phyloP scores from a whole-genome alignment of 1,139 yeast species.

The Pichia sp. region DNA sequence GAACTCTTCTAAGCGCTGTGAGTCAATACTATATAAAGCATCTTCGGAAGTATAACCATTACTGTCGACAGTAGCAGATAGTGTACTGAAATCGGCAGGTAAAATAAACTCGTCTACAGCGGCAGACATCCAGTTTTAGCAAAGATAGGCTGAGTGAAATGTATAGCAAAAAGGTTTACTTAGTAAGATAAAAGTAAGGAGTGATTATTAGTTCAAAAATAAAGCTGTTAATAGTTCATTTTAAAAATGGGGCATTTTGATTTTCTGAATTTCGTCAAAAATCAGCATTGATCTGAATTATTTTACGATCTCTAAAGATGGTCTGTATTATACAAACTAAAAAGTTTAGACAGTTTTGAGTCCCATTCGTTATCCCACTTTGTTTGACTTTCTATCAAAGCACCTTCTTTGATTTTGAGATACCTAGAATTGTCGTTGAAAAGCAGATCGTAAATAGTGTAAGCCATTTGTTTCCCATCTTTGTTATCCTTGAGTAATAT shows the following conservation, averaged over 20 bases:
- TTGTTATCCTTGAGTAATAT: conserved; percentile 33
- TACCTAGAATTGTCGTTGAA: conserved; percentile 23
- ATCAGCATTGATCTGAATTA: no score
- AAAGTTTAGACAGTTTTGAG: conserved; percentile 12
- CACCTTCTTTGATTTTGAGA: conserved; percentile 52
- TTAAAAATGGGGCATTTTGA: background rate
- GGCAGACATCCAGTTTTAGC: background rate
- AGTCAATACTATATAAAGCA: background rate
- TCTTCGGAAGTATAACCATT: conserved; percentile 1
- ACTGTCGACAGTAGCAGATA: background rate
- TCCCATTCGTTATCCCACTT: conserved; percentile 82
- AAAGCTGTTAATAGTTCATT: no score
- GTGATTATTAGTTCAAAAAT: no score
- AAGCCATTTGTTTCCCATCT: conserved; percentile 40
- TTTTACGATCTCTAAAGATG: background rate
- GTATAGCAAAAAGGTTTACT: no score
- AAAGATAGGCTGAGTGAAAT: background rate
- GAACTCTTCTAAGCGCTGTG: background rate
- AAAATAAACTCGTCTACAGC: background rate
- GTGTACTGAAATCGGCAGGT: background rate
- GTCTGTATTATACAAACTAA: conserved; percentile 6
- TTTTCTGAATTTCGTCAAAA: no score
- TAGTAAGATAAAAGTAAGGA: no score
- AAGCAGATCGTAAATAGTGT: conserved; percentile 41
- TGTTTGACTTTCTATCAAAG: conserved; percentile 52